phyloP scores from a whole-genome alignment of 768 basidiomycete genomes.

The Pleurotus tuber-regium region DNA sequence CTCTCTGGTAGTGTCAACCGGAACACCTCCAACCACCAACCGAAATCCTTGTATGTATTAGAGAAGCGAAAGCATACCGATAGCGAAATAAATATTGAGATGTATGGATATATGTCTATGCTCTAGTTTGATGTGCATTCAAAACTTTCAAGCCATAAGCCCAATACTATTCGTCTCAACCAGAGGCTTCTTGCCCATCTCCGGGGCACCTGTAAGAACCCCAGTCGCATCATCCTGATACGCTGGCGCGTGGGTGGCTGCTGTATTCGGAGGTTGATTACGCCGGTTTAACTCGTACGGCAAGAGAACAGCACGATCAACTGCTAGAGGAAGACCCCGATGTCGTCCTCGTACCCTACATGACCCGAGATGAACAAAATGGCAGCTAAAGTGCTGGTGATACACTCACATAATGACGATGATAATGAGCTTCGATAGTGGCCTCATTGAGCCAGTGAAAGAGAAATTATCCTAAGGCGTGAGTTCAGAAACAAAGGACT shows the following conservation, averaged over 20 bases:
- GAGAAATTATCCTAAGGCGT: slow-evolving; percentile 50
- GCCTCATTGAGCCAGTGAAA: slow-evolving; percentile 58
- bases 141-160: too few species aligned
- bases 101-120: too few species aligned
- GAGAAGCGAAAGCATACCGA: too few species aligned
- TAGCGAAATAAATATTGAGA: too few species aligned
- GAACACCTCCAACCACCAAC: too few species aligned
- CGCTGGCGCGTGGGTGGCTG: neutral
- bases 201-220: neutral
- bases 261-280: neutral
- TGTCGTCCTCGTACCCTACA: slow-evolving; percentile 66
- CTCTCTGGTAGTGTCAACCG: too few species aligned
- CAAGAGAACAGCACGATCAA: slow-evolving; percentile 54
- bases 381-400: neutral
- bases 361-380: neutral
- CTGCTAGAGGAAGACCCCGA: slow-evolving; percentile 65
- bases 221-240: neutral
- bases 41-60: too few species aligned
- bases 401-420: slow-evolving; percentile 61
- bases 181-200: neutral
- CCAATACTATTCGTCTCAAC: too few species aligned
- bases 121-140: too few species aligned
- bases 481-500: neutral
- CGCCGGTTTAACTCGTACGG: slow-evolving; percentile 31
- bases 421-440: slow-evolving; percentile 70